phyloP scores from a whole-genome alignment of 306 rosid species.

The Citrullus amarus region DNA sequence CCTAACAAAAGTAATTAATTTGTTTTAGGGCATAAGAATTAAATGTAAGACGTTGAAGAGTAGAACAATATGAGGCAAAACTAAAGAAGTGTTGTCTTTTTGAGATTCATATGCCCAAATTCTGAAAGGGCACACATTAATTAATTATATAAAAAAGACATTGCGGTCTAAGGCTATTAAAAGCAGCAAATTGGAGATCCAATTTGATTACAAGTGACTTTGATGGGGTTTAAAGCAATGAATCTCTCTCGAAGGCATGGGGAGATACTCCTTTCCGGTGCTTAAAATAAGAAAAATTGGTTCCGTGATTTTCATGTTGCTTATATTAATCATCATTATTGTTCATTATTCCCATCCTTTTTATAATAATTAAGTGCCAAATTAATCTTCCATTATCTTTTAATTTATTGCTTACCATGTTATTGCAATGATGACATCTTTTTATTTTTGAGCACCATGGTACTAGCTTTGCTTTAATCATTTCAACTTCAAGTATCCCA shows the following conservation, averaged over 20 bases:
- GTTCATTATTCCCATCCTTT: background rate
- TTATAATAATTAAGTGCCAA: background rate
- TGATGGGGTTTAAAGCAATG: background rate
- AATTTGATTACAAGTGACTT: background rate
- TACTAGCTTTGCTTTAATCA: background rate
- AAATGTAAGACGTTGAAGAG: no score
- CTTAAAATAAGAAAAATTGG: background rate
- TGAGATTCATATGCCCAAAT: no score
- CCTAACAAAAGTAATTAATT: no score
- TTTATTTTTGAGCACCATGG: background rate
- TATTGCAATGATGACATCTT: background rate
- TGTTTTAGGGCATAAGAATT: no score
- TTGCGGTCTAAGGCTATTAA: no score
- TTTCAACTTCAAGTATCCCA: background rate
- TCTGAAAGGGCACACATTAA: no score
- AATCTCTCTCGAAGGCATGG: background rate
- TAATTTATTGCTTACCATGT: background rate
- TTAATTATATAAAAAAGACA: no score
- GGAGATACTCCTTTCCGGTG: background rate
- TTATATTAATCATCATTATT: background rate
- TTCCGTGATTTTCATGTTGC: background rate
- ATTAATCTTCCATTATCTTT: background rate
- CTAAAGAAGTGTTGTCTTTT: no score
- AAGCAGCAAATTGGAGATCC: no score
- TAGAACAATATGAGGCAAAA: no score